Base-by-base conservation (phyloP, 2,329 filamentous ascomycete genomes). In the Diaporthe longicolla region DNA sequence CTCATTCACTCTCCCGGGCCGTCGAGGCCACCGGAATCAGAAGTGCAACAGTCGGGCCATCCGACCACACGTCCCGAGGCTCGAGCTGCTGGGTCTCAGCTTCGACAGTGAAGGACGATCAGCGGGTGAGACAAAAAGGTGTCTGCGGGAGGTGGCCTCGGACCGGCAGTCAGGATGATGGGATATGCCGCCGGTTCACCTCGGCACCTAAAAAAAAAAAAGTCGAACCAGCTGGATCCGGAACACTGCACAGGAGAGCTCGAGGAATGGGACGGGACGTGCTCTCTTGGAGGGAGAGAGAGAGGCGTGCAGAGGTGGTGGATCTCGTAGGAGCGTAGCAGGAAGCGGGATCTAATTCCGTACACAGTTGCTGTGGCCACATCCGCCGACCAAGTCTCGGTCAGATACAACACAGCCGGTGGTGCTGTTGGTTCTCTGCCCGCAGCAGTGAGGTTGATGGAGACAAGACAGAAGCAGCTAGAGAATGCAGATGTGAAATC, bases 271-370 rank as follows among this genome's bases (percentile, higher is more conserved):
- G 40, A 43, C 26, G 32, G 63, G 63, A 52, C 45, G 59, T 52
- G 63, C 43, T 40, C 29, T 52, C 13, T 52, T 13, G 37, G 37
- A 13, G 37, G 37, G 37, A 3, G 11, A 37, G 35, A 37, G 10
- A 37, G 35, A 21, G 29, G 7, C 8, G 58, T 43, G 24, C 40
- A 63, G 45, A 63, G 55, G 29, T 35, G 52, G 9, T 37, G 54
- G 70, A 69, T 74, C 52, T 72, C 61, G 70, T 43, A 57, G 70
- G 73, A 74, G 70, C 32, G 73, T 43, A 69, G 73, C 54, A 74
- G 55, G 54, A 72, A 72, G 61, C 63, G 35, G 73, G 48, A 66
- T 72, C 73, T 73, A 74, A 69, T 59, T 69, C 73, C 32, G 59
- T 19, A 43, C 40, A 43, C 40, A 43, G 40, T 63, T 61, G 45